phyloP scores from a whole-genome alignment of 106 monocot species.

The Dioscorea dumetorum region DNA sequence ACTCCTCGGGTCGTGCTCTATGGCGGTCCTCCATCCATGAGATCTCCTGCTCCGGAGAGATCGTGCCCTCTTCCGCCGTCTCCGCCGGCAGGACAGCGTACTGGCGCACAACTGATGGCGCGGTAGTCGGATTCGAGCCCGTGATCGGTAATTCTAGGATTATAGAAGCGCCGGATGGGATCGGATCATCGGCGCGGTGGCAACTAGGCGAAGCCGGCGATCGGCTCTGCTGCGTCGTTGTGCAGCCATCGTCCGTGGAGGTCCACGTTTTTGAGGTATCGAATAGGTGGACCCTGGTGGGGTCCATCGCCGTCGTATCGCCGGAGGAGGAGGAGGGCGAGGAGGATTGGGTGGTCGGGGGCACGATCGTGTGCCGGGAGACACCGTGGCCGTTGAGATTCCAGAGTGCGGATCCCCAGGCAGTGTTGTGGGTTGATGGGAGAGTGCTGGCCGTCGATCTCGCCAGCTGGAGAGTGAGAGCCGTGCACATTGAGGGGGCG shows the following conservation, averaged over 20 bases:
- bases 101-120: slow-evolving; percentile 2
- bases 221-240: slow-evolving; percentile 11
- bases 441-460: slow-evolving; percentile 11
- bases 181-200: slow-evolving; percentile 4
- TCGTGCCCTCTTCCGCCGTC: slow-evolving; percentile 15
- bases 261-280: neutral
- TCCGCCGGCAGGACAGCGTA: slow-evolving; percentile 5
- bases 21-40: neutral
- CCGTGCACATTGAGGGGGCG: slow-evolving; percentile 2
- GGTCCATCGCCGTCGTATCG: neutral
- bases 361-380: slow-evolving; percentile 3
- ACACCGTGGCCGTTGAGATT: slow-evolving; percentile 12
- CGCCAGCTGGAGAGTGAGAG: slow-evolving; percentile 6
- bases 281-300: slow-evolving; percentile 5
- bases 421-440: slow-evolving; percentile 13
- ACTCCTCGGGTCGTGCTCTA: slow-evolving; percentile 1
- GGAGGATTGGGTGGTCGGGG: too few species aligned
- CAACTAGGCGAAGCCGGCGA: slow-evolving; percentile 7
- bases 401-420: slow-evolving; percentile 16
- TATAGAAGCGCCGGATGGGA: neutral
- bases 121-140: slow-evolving; percentile 8
- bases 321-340: neutral
- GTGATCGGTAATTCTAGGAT: neutral
- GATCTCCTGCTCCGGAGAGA: neutral
- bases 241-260: slow-evolving; percentile 2